A percentile compares a stretch with the other conserved stretches of the same genome.
These are phyloP conservation scores for Epichloe coenophiala DNA, from an alignment of 2,329 filamentous ascomycete species.

Conservation along the genomic window DNA sequence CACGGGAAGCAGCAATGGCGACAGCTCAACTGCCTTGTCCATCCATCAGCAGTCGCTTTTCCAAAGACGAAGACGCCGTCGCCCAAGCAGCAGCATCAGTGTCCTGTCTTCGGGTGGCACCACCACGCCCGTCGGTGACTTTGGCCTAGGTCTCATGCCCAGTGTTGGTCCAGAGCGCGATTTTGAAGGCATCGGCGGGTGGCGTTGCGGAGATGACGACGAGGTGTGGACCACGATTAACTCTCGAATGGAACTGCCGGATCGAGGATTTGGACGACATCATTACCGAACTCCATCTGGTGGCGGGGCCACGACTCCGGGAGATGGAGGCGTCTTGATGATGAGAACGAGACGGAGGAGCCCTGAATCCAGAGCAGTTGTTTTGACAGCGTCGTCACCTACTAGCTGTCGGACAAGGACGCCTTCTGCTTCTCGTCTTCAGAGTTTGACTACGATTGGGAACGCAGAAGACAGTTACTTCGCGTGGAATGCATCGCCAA, in stretches of 20 bases:
- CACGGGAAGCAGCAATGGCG: conserved; percentile 8
- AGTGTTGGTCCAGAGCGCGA: conserved; percentile 39
- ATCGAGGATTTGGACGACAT: conserved; percentile 25
- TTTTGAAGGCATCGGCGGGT: conserved; percentile 47
- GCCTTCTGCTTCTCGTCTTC: conserved; percentile 27
- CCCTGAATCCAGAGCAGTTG: conserved; percentile 16
- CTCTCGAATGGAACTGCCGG: conserved; percentile 35
- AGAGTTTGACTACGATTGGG: conserved; percentile 11
- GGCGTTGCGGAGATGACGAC: conserved; percentile 34
- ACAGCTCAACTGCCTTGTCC: conserved; percentile 7
- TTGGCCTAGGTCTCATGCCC: conserved; percentile 27
- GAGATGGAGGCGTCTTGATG: conserved; percentile 28
- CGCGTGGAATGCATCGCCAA: conserved; percentile 20
- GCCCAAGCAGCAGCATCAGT: conserved; percentile 21
- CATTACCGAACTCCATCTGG: conserved; percentile 29
- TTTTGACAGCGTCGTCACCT: conserved; percentile 19
- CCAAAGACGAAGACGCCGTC: conserved; percentile 16
- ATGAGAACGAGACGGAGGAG: conserved; percentile 28
- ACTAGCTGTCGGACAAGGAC: conserved; percentile 37
- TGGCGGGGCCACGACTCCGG: conserved; percentile 23
- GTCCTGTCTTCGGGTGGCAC: conserved; percentile 19
- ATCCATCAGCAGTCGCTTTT: conserved; percentile 5
- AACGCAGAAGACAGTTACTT: conserved; percentile 31
- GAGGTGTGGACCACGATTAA: conserved; percentile 39
- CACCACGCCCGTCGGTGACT: conserved; percentile 20